Evolutionary conservation across 257 asterid genomes (phyloP).

Genomic region (Solanum chiquidenum): DNA sequence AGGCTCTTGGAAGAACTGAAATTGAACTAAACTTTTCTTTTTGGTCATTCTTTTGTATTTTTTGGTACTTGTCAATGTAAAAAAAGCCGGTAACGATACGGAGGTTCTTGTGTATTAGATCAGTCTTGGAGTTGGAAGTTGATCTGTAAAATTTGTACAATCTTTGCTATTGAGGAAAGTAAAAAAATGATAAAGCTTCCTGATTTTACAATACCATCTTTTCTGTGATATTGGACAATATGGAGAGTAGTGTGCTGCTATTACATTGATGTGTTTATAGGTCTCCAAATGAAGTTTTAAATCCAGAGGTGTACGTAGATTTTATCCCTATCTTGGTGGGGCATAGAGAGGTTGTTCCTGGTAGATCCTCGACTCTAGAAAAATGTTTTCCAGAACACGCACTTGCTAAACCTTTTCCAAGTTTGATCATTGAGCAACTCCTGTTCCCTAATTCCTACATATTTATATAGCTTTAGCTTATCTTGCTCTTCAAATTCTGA

Average conservation of each 20-base stretch:
- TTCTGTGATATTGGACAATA: neutral
- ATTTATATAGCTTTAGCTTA: too few relatives aligned
- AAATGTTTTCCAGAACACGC: too few relatives aligned
- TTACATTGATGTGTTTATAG: neutral
- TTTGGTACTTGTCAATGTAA: neutral
- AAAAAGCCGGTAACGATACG: neutral
- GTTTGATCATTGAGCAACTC: too few relatives aligned
- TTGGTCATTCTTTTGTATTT: neutral
- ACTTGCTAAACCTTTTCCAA: too few relatives aligned
- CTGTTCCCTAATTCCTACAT: too few relatives aligned
- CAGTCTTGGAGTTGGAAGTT: neutral
- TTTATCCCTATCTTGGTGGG: too few relatives aligned
- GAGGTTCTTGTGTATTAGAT: neutral
- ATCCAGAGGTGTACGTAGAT: neutral
- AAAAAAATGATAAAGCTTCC: neutral
- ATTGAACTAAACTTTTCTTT: neutral
- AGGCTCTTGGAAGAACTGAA: constrained; percentile 41
- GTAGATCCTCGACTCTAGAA: too few relatives aligned
- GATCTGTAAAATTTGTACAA: neutral
- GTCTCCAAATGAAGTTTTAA: neutral
- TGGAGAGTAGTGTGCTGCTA: neutral
- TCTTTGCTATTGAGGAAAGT: neutral
- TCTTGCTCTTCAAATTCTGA: too few relatives aligned
- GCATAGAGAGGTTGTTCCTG: too few relatives aligned
- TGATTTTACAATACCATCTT: neutral